Conservation (phyloP, 805 yeast species). For the Starmerella davenportii region DNA sequence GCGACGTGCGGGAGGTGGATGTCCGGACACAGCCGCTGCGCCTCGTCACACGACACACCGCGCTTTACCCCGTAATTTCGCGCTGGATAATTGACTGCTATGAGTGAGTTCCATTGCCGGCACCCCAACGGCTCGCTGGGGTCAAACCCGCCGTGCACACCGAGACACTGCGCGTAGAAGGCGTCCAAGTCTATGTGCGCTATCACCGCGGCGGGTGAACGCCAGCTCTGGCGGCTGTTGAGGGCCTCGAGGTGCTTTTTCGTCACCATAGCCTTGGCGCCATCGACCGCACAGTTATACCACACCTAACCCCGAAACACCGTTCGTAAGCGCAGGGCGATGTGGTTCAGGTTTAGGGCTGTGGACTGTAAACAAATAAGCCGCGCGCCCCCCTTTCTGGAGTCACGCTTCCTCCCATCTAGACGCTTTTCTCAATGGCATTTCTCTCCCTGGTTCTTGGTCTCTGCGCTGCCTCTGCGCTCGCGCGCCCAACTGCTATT, state of each 20-base stretch:
- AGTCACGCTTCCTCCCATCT: too few species aligned
- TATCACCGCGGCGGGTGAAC: conserved; percentile 56
- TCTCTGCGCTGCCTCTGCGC: too few species aligned
- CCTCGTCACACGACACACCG: conserved; percentile 53
- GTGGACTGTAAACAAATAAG: too few species aligned
- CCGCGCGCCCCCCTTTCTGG: too few species aligned
- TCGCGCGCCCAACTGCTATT: too few species aligned
- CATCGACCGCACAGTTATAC: too few species aligned
- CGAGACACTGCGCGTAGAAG: conserved; percentile 89
- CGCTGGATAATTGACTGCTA: conserved; percentile 74
- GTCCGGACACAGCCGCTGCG: conserved; percentile 57
- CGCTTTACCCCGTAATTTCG: conserved; percentile 64
- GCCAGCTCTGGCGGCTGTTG: conserved; percentile 21
- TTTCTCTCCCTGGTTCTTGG: too few species aligned
- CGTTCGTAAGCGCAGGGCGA: too few species aligned
- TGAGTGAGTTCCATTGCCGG: conserved; percentile 78
- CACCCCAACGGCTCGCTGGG: conserved; percentile 74
- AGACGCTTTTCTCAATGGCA: too few species aligned
- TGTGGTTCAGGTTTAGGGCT: too few species aligned
- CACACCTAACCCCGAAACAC: too few species aligned
- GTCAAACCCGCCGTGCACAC: conserved; percentile 46
- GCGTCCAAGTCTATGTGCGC: conserved; percentile 88
- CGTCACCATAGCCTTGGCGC: conserved; percentile 3
- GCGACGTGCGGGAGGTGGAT: conserved; percentile 80
- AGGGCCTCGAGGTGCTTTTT: conserved; percentile 14